Conservation (phyloP, 2,329 filamentous ascomycete species). For the Escovopsis weberi region DNA sequence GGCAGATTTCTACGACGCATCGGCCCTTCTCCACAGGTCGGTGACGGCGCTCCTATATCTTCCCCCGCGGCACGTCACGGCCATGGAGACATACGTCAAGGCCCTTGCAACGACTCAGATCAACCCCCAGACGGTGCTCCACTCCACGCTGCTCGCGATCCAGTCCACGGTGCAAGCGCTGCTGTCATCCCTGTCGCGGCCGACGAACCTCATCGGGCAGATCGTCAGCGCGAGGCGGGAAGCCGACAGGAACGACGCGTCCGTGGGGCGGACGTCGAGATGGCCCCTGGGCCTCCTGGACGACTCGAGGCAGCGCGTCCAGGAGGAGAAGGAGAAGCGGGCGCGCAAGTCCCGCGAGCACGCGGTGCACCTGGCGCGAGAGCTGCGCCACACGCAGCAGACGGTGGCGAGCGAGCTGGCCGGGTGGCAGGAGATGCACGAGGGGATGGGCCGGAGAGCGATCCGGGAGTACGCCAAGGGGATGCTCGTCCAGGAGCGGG, state of each 20-base stretch:
- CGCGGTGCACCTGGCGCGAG: slow-evolving; percentile 58
- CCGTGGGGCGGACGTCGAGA: slow-evolving; percentile 56
- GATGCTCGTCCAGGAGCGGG: slow-evolving; percentile 68
- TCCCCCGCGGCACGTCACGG: slow-evolving; percentile 50
- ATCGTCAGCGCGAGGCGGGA: slow-evolving; percentile 62
- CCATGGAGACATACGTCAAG: slow-evolving; percentile 58
- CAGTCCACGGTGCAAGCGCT: slow-evolving; percentile 74
- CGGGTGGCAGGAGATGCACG: slow-evolving; percentile 84
- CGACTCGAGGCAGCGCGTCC: slow-evolving; percentile 68
- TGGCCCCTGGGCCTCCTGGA: slow-evolving; percentile 77
- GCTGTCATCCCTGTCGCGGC: slow-evolving; percentile 62
- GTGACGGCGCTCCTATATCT: slow-evolving; percentile 49
- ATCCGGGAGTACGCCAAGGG: slow-evolving; percentile 61
- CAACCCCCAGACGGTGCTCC: slow-evolving; percentile 58
- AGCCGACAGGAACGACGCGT: slow-evolving; percentile 64
- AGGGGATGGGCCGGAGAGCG: slow-evolving; percentile 58
- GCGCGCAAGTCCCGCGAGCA: slow-evolving; percentile 57
- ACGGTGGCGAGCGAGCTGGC: slow-evolving; percentile 84
- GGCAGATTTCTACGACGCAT: slow-evolving; percentile 52
- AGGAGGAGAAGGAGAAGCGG: slow-evolving; percentile 73
- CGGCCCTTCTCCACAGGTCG: slow-evolving; percentile 36
- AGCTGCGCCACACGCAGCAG: slow-evolving; percentile 84
- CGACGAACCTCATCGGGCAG: slow-evolving; percentile 59
- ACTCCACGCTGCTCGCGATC: slow-evolving; percentile 64
- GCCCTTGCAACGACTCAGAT: slow-evolving; percentile 53